Base-by-base conservation (phyloP, 2,329 filamentous ascomycete genomes). In the Colletotrichum magnum region DNA sequence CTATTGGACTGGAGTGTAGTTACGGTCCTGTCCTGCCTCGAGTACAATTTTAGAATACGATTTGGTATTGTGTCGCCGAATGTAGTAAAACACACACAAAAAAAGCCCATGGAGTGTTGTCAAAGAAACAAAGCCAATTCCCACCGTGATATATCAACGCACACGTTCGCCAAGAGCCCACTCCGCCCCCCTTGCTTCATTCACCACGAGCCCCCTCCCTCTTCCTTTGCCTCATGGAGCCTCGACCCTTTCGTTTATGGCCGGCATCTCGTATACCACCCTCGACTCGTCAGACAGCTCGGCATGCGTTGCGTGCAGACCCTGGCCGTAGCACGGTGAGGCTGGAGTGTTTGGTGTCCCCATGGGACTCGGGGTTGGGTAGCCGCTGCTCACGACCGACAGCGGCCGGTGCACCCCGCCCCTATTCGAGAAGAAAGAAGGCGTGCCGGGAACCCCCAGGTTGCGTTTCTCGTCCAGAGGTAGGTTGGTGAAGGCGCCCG, bases 261-360 rank as follows among this genome's bases (percentile, higher is more conserved):
- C 62, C 5, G 66, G 66, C 56, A 69, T 54, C 45, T 69, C 66
- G 6, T 69, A 51, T 21, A 69, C 51, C 18, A 54, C 43, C 45
- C 51, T 69, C 9, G 66, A 10, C 0, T 60, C 41, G 2, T 69
- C 62, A 1, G 26, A 41, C 12, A 69, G 21, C 51, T 69, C 66
- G 3, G 65, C 53, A 13, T 43, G 62, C 4, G 41, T 26, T 6
- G 36, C 36, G 3, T 50, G 26, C 15, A 26, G 16, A 6, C 26
- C 48, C 28, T 58, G 50, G 5, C 12, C 9, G 32, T 28, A 32
- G 16, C 21, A 69, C 9, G 62, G 32, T 2, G 62, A 51, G 6
- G 24, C 32, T 12, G 66, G 66, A 10, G 56, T 51, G 28, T 51
- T 60, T 10, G 50, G 66, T 7, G 62, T 60, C 15, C 66, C 58